Percentiles rank a stretch among this genome's conserved stretches.
Conservation (phyloP, 2,329 filamentous ascomycete species). For the Ophiocordyceps camponoti-leonardi region DNA sequence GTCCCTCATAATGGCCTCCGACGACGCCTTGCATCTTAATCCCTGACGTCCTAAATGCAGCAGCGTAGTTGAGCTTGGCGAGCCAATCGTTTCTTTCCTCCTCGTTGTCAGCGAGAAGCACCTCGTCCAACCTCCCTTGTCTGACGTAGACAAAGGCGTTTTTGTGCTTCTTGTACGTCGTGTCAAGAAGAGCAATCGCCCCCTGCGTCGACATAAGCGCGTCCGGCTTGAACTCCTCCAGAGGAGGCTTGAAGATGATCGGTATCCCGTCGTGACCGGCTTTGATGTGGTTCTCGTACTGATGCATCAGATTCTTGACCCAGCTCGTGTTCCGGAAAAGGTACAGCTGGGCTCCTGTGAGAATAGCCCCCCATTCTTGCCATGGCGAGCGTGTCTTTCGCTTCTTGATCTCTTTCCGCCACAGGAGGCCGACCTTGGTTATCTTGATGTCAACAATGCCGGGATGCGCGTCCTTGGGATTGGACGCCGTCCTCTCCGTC, state of each 20-base stretch:
- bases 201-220: slow-evolving; percentile 85
- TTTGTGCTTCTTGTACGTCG: slow-evolving; percentile 86
- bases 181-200: slow-evolving; percentile 74
- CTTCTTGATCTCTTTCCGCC: slow-evolving; percentile 88
- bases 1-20: slow-evolving; percentile 71
- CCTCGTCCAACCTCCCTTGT: slow-evolving; percentile 74
- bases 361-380: slow-evolving; percentile 96
- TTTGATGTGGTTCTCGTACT: slow-evolving; percentile 70
- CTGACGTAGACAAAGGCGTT: slow-evolving; percentile 84
- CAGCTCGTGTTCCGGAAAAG: slow-evolving; percentile 88
- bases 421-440: slow-evolving; percentile 85
- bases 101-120: slow-evolving; percentile 79
- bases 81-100: slow-evolving; percentile 93
- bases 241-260: slow-evolving; percentile 75
- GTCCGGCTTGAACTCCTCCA: slow-evolving; percentile 88
- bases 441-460: slow-evolving; percentile 96
- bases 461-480: slow-evolving; percentile 72
- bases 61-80: slow-evolving; percentile 88
- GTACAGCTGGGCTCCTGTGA: slow-evolving; percentile 93
- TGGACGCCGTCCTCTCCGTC: slow-evolving; percentile 67
- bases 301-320: slow-evolving; percentile 80
- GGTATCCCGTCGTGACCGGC: slow-evolving; percentile 58
- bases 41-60: slow-evolving; percentile 80
- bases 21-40: slow-evolving; percentile 80
- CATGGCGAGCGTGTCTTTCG: slow-evolving; percentile 89